These are phyloP conservation scores for Styphnolobium japonicum DNA, from an alignment of 306 rosid species.

Conservation along the genomic window DNA sequence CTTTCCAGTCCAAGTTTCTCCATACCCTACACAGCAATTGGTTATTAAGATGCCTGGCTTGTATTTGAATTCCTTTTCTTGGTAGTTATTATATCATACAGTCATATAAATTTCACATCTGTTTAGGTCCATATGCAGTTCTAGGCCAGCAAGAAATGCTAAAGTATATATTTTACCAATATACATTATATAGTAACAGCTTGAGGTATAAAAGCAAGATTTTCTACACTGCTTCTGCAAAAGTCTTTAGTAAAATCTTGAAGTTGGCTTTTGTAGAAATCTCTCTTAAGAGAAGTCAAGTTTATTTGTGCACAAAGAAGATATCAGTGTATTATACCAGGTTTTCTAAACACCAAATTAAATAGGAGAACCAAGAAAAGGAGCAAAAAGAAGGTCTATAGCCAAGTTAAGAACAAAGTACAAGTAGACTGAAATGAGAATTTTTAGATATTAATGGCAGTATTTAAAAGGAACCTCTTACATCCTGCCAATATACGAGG, in stretches of 20 bases:
- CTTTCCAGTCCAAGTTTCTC: not conserved
- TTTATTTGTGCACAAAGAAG: not conserved
- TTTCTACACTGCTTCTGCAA: not conserved
- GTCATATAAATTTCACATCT: not conserved
- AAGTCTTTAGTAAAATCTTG: not conserved
- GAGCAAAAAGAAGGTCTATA: not conserved
- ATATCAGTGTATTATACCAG: not conserved
- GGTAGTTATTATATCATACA: not conserved
- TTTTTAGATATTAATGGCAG: not conserved
- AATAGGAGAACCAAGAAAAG: not conserved
- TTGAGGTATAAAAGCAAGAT: not conserved
- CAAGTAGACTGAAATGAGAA: not conserved
- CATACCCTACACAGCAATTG: not conserved
- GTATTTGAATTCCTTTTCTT: not conserved
- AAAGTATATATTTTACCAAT: not conserved
- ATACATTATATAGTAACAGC: not conserved
- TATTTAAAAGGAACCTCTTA: constrained; percentile 47
- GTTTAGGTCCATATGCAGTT: constrained; percentile 2
- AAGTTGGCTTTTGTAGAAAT: not conserved
- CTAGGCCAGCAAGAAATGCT: not conserved
- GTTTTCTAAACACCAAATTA: not conserved
- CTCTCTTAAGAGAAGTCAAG: not conserved
- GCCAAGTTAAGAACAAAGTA: not conserved
- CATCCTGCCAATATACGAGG: constrained; percentile 90
- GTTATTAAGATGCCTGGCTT: not conserved